Evolutionary conservation across 176 grass and related monocot genomes (phyloP).

Genomic region (Miscanthus lutarioriparius): DNA sequence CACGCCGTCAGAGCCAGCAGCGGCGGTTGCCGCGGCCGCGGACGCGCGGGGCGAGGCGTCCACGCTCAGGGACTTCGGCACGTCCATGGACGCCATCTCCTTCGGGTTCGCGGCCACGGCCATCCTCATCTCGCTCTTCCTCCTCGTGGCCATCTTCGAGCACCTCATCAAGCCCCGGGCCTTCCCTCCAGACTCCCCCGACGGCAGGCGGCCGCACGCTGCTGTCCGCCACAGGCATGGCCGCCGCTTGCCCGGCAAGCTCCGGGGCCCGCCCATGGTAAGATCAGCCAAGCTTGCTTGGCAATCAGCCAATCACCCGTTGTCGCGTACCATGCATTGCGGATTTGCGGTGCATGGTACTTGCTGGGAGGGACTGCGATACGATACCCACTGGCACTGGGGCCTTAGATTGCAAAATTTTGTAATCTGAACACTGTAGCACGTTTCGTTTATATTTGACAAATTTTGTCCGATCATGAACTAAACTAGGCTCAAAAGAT

Average conservation of each 20-base stretch:
- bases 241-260: conserved; percentile 44
- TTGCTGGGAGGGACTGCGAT: neutral
- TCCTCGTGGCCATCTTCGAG: conserved; percentile 97
- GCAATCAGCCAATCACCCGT: neutral
- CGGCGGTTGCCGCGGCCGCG: neutral
- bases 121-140: conserved; percentile 95
- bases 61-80: conserved; percentile 74
- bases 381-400: neutral
- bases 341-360: neutral
- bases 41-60: conserved; percentile 48
- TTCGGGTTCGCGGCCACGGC: conserved; percentile 95
- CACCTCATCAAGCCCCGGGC: conserved; percentile 86
- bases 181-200: conserved; percentile 41
- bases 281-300: neutral
- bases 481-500: too few species aligned
- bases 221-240: neutral
- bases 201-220: neutral
- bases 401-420: too few species aligned
- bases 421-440: too few species aligned
- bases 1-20: conserved; percentile 34
- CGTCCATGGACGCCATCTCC: conserved; percentile 90
- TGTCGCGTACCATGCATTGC: neutral
- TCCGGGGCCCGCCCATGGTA: conserved; percentile 39
- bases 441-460: too few species aligned
- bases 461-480: too few species aligned